Evolutionary conservation across 2,329 filamentous ascomycete species (phyloP), one percentile per base, ranked within the genome.

Genomic region (Talaromyces piceae): DNA sequence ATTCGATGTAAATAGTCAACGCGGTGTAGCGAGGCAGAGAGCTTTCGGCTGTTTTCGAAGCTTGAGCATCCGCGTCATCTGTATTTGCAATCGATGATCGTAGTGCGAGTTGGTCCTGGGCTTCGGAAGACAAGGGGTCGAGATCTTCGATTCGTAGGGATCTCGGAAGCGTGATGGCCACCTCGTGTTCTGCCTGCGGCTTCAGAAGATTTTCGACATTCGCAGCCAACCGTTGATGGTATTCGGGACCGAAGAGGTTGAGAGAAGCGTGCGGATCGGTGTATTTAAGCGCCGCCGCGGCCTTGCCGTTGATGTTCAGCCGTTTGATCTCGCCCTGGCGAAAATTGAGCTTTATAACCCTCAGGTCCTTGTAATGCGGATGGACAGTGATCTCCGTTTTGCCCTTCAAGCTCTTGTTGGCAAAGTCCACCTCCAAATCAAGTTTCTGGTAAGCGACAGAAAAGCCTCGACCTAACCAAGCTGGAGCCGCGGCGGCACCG

Each of bases 371-470:
- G 53, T 74, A 71, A 52, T 78, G 74, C 18, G 83, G 83, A 58
- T 86, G 84, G 49, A 97, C 82, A 26, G 84, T 86, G 59, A 98
- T 86, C 59, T 91, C 86, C 7, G 87, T 88, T 56, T 81, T 85
- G 47, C 93, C 93, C 55, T 80, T 83, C 62, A 97, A 73, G 62
- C 77, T 80, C 68, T 84, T 85, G 49, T 80, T 81, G 57, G 80
- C 78, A 66, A 98, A 94, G 71, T 95, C 87, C 64, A 98, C 77
- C 61, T 97, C 91, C 54, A 98, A 77, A 61, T 90, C 85, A 46
- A 98, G 84, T 66, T 88, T 87, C 71, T 97, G 91, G 70, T 90
- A 86, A 50, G 88, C 78, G 52, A 97, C 74, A 45, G 75, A 74
- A 62, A 78, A 83, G 31, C 73, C 73, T 54, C 66, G 59, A 26